A percentile compares a stretch with the other conserved stretches of the same genome.
These are phyloP conservation scores for Fusarium beomiforme DNA, from an alignment of 2,329 filamentous ascomycete species.

Conservation along the genomic window DNA sequence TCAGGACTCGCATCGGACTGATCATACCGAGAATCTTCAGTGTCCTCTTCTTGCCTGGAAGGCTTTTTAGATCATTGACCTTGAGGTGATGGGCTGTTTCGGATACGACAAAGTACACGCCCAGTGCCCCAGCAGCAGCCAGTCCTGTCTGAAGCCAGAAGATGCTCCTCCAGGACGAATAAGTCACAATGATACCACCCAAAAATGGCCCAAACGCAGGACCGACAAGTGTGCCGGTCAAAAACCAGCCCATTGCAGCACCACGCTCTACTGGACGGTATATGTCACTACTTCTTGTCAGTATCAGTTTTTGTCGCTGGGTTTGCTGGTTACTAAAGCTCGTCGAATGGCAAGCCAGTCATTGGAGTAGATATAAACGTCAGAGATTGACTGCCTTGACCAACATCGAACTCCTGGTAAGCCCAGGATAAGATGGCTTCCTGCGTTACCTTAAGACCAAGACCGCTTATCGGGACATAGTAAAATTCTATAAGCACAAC, in stretches of 20 bases:
- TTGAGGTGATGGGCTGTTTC: slow-evolving; percentile 77
- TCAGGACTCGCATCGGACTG: slow-evolving; percentile 72
- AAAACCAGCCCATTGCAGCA: slow-evolving; percentile 78
- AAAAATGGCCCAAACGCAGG: slow-evolving; percentile 77
- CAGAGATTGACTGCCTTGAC: too few relatives aligned
- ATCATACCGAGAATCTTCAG: slow-evolving; percentile 69
- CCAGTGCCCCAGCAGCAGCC: slow-evolving; percentile 66
- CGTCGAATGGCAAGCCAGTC: background rate
- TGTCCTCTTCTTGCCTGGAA: slow-evolving; percentile 59
- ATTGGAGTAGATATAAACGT: background rate
- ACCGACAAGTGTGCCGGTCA: slow-evolving; percentile 76
- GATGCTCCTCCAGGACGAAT: slow-evolving; percentile 76
- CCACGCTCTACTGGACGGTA: slow-evolving; percentile 74
- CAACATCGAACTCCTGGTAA: background rate
- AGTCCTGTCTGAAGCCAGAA: slow-evolving; percentile 81
- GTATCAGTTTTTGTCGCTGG: background rate
- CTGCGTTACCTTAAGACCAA: background rate
- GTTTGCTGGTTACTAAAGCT: background rate
- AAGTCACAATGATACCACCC: slow-evolving; percentile 81
- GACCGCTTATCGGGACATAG: background rate
- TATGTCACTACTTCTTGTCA: slow-evolving; percentile 58
- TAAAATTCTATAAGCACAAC: background rate
- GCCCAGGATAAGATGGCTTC: background rate
- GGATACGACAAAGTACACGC: slow-evolving; percentile 73
- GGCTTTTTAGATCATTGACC: slow-evolving; percentile 68